Base-by-base conservation (phyloP, 345 rosid species). In the Lepidium didymum region DNA sequence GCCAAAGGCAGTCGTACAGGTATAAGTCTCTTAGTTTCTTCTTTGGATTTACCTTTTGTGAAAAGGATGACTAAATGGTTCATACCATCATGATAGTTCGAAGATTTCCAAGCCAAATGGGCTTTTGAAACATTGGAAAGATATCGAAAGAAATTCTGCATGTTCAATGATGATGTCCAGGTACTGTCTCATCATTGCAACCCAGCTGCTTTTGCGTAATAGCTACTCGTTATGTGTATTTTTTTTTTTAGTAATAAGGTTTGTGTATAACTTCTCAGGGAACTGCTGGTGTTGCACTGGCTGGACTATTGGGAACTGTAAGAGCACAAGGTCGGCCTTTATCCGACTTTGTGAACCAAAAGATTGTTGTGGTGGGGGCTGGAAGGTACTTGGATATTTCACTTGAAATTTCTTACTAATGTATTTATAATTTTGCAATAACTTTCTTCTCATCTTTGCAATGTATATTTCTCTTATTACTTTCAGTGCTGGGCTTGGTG, bases 221-320 rank as follows among this genome's bases (percentile, higher is more conserved):
- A 18, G 15, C 45, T 36, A 41, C 49, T 9, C 51, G 54, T n/a
- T 40, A 4, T 18, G 27, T n/a, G 5, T 15, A 19, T 42, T 15
- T n/a, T 7, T 38, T 14, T 19, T 5, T 9, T 40, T 52, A 64
- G 35, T 42, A 6, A 8, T 23, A 65, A 49, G 40, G 25, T 41
- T 57, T 47, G 37, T 8, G 14, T 70, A 57, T 58, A 59, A 45
- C 72, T 23, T 71, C 43, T 15, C 53, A 94, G 99, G 99, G 99
- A 81, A 91, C 99, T 69, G 99, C 99, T 75, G 99, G 99, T 79
- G 97, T 94, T 72, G 99, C 99, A 62, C 89, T 94, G 58, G 99
- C 99, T 11, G 99, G 97, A 56, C 75, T 94, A 45, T 77, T 94
- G 80, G 97, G 99, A 76, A 63, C 91, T 58, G 97, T 87, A 23